phyloP scores from a whole-genome alignment of 192 early-diverging fungal species.

The Backusella tuberculispora region DNA sequence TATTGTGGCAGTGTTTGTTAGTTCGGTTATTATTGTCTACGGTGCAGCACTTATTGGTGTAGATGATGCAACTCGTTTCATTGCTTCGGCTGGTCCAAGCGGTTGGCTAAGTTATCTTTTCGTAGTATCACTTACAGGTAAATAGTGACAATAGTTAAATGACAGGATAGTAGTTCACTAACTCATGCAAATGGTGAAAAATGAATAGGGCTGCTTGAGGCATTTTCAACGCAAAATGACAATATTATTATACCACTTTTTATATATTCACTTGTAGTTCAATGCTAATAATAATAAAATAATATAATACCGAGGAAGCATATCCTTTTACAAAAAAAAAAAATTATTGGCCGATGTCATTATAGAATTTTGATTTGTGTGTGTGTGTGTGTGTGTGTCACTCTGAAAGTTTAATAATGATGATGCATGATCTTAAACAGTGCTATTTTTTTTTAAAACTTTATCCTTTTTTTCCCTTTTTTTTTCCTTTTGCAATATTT shows the following conservation, averaged over 20 bases:
- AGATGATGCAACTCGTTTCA: slow-evolving; percentile 17
- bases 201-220: slow-evolving; percentile 75
- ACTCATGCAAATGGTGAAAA: background rate
- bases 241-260: slow-evolving; percentile 89
- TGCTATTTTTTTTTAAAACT: background rate
- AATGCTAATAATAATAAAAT: slow-evolving; percentile 12
- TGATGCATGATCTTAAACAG: slow-evolving; percentile 2
- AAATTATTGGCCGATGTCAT: too few relatives aligned
- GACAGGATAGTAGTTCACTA: background rate
- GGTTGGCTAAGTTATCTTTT: slow-evolving; percentile 42
- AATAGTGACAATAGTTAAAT: background rate
- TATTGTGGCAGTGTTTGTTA: slow-evolving; percentile 63
- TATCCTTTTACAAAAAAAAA: background rate
- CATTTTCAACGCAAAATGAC: slow-evolving; percentile 92
- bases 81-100: slow-evolving; percentile 26
- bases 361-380: too few relatives aligned
- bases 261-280: slow-evolving; percentile 57
- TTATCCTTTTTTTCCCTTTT: background rate
- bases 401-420: background rate
- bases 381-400: background rate
- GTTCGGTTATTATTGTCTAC: slow-evolving; percentile 40
- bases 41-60: slow-evolving; percentile 16
- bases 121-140: slow-evolving; percentile 45
- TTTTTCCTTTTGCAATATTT: background rate
- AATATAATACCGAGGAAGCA: background rate